Evolutionary conservation across 352 stramenopile genomes (phyloP).

Genomic region (Globisporangium nodosum): DNA sequence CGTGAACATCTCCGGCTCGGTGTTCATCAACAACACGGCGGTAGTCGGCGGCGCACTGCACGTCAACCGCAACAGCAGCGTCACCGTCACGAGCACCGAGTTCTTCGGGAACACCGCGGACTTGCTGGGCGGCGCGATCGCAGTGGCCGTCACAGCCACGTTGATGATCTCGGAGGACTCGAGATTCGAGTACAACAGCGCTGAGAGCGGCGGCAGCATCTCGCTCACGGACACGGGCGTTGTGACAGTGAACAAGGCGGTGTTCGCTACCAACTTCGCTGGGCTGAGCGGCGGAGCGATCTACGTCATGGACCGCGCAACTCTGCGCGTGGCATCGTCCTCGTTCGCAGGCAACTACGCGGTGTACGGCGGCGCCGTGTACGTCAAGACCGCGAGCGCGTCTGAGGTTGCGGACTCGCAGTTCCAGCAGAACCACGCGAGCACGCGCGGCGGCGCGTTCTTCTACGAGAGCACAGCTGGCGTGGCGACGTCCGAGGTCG

Average conservation of each 20-base stretch:
- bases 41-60: conserved; percentile 36
- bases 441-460: conserved; percentile 36
- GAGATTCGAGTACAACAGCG: conserved; percentile 34
- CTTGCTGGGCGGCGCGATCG: conserved; percentile 37
- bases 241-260: conserved; percentile 8
- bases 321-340: conserved; percentile 11
- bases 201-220: conserved; percentile 26
- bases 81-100: conserved; percentile 14
- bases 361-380: conserved; percentile 29
- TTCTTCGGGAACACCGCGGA: conserved; percentile 49
- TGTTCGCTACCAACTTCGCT: conserved; percentile 23
- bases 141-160: conserved; percentile 13
- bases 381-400: conserved; percentile 17
- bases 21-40: conserved; percentile 45
- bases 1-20: conserved; percentile 24
- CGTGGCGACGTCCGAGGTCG: conserved; percentile 16
- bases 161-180: conserved; percentile 13
- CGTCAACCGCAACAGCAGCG: conserved; percentile 24
- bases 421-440: conserved; percentile 32
- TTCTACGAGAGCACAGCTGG: conserved; percentile 33
- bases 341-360: conserved; percentile 28
- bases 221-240: conserved; percentile 10
- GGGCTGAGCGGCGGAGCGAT: conserved; percentile 25
- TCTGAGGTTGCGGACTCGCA: conserved; percentile 14
- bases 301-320: conserved; percentile 21